phyloP scores from a whole-genome alignment of 768 basidiomycete species.

The Hypsizygus marmoreus region DNA sequence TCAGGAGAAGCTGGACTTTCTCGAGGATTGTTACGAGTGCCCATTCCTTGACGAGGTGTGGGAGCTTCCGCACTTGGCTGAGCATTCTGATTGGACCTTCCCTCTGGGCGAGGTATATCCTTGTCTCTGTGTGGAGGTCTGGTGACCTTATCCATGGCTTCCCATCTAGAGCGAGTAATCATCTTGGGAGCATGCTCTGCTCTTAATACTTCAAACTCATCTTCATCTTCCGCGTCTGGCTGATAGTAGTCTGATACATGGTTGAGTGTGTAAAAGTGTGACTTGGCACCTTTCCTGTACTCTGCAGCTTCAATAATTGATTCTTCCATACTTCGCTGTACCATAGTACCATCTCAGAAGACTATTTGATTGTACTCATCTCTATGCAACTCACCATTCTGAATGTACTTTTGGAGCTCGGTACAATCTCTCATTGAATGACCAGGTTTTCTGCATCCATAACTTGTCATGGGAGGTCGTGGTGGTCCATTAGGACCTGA shows the following conservation, averaged over 20 bases:
- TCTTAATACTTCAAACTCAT: background rate
- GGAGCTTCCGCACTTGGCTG: too few relatives aligned
- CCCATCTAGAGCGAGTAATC: background rate
- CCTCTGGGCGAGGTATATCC: background rate
- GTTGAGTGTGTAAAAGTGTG: background rate
- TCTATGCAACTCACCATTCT: background rate
- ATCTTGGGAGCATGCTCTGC: background rate
- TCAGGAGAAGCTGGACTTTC: background rate
- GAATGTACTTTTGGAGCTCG: background rate
- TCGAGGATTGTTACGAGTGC: background rate
- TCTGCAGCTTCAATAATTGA: slow-evolving; percentile 3
- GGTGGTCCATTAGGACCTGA: background rate
- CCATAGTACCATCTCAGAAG: background rate
- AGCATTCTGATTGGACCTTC: too few relatives aligned
- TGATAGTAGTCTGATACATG: background rate
- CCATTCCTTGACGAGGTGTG: too few relatives aligned
- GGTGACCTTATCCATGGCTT: background rate
- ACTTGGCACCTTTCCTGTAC: background rate
- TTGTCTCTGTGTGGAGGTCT: background rate
- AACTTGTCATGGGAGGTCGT: background rate
- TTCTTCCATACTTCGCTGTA: background rate
- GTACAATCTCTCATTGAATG: slow-evolving; percentile 4
- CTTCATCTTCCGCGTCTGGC: background rate
- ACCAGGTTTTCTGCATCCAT: slow-evolving; percentile 5
- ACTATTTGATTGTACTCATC: background rate